These are phyloP conservation scores for Rutstroemia sydowiana DNA, from an alignment of 2,329 filamentous ascomycete species.

Conservation along the genomic window DNA sequence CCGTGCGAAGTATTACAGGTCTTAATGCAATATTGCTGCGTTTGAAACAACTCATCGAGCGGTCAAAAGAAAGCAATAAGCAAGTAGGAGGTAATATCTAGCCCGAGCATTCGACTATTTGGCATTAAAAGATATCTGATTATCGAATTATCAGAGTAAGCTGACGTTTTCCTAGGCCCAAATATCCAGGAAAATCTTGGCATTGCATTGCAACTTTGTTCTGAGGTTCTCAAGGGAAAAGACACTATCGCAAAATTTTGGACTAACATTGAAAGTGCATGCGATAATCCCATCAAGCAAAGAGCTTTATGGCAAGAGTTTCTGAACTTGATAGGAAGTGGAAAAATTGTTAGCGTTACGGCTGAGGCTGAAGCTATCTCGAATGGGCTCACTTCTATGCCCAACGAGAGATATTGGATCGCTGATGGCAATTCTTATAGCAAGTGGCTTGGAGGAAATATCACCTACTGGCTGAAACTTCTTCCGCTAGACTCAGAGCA, in stretches of 20 bases:
- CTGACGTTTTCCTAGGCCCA: slow-evolving; percentile 19
- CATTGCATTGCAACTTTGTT: slow-evolving; percentile 38
- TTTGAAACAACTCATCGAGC: slow-evolving; percentile 53
- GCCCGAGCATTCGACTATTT: neutral
- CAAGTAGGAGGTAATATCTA: slow-evolving; percentile 12
- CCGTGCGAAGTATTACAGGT: slow-evolving; percentile 66
- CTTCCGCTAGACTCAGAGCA: slow-evolving; percentile 15
- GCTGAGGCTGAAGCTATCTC: slow-evolving; percentile 45
- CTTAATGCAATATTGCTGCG: slow-evolving; percentile 70
- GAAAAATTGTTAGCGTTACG: slow-evolving; percentile 48
- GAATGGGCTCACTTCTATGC: slow-evolving; percentile 25
- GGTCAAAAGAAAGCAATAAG: slow-evolving; percentile 35
- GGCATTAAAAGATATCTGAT: too few species aligned
- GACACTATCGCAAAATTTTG: slow-evolving; percentile 38
- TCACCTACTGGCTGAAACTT: slow-evolving; percentile 21
- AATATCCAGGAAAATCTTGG: slow-evolving; percentile 29
- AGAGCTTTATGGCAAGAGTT: slow-evolving; percentile 57
- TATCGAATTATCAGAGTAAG: too few species aligned
- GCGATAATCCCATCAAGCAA: slow-evolving; percentile 34
- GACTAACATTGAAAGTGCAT: slow-evolving; percentile 32
- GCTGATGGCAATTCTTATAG: slow-evolving; percentile 26
- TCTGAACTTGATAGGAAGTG: slow-evolving; percentile 49
- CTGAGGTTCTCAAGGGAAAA: slow-evolving; percentile 36
- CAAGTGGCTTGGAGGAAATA: slow-evolving; percentile 27
- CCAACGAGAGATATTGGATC: slow-evolving; percentile 26